Conservation (phyloP, 106 monocot genomes). For the Posidonia australis region DNA sequence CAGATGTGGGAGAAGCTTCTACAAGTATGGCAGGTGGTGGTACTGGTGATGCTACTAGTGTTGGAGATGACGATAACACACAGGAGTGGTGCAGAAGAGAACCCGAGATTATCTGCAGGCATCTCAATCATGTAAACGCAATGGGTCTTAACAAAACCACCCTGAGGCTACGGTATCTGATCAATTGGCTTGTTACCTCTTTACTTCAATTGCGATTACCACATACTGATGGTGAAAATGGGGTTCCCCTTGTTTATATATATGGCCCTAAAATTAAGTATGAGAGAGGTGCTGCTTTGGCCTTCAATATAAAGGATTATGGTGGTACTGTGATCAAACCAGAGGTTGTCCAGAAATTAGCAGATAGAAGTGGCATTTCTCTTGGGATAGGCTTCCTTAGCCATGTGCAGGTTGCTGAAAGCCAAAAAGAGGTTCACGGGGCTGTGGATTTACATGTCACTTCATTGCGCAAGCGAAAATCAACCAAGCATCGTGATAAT, state of each 20-base stretch:
- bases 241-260: slow-evolving; percentile 46
- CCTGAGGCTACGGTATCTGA: slow-evolving; percentile 51
- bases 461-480: slow-evolving; percentile 25
- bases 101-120: slow-evolving; percentile 70
- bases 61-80: slow-evolving; percentile 42
- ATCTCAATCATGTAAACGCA: slow-evolving; percentile 79
- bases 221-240: slow-evolving; percentile 18
- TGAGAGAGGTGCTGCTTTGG: slow-evolving; percentile 77
- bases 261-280: slow-evolving; percentile 94
- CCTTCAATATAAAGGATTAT: slow-evolving; percentile 54
- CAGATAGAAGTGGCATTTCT: slow-evolving; percentile 67
- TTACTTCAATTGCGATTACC: slow-evolving; percentile 65
- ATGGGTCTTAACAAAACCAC: slow-evolving; percentile 84
- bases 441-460: slow-evolving; percentile 20
- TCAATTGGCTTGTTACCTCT: slow-evolving; percentile 93
- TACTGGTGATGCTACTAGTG: slow-evolving; percentile 11
- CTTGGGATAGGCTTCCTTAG: slow-evolving; percentile 78
- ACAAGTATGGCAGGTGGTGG: slow-evolving; percentile 2
- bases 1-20: slow-evolving; percentile 29
- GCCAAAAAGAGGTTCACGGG: slow-evolving; percentile 30
- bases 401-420: slow-evolving; percentile 38
- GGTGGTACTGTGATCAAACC: slow-evolving; percentile 41
- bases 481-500: slow-evolving; percentile 31
- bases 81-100: slow-evolving; percentile 61
- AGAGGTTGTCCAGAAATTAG: slow-evolving; percentile 72